Evolutionary conservation across 139 green algal genomes (phyloP).

Genomic region (Chlamydomonas sp.): DNA sequence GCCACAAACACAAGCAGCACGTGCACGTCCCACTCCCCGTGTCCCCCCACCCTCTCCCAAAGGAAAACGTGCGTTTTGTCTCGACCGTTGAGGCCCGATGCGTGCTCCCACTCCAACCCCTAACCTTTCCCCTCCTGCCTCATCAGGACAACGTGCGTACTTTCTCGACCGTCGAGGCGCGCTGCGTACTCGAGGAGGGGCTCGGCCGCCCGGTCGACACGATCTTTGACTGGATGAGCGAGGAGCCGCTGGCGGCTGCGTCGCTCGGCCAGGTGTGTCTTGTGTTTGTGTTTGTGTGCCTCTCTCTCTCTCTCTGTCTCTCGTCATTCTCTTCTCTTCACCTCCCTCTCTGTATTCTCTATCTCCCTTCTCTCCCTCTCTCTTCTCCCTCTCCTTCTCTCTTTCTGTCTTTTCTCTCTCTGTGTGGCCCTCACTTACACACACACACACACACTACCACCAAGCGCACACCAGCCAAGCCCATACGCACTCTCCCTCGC

Average conservation of each 20-base stretch:
- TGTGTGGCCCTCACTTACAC: no score
- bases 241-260: conserved; percentile 53
- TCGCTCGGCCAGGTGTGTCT: conserved; percentile 49
- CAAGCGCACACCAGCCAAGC: no score
- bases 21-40: no score
- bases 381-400: no score
- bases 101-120: conserved; percentile 33
- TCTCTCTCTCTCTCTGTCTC: neutral
- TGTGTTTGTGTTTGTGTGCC: neutral
- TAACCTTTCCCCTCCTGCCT: no score
- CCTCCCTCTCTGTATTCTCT: no score
- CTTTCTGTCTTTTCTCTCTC: no score
- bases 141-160: conserved; percentile 54
- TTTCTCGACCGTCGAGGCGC: conserved; percentile 44
- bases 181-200: conserved; percentile 35
- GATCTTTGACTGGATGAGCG: conserved; percentile 50
- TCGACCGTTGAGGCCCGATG: conserved; percentile 29
- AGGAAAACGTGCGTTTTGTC: conserved; percentile 49
- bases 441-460: no score
- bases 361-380: neutral
- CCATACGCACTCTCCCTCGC: no score
- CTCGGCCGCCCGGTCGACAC: conserved; percentile 27
- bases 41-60: no score
- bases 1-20: no score
- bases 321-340: neutral